phyloP scores from a whole-genome alignment of 495 filamentous ascomycete species.

The Viridothelium virens region DNA sequence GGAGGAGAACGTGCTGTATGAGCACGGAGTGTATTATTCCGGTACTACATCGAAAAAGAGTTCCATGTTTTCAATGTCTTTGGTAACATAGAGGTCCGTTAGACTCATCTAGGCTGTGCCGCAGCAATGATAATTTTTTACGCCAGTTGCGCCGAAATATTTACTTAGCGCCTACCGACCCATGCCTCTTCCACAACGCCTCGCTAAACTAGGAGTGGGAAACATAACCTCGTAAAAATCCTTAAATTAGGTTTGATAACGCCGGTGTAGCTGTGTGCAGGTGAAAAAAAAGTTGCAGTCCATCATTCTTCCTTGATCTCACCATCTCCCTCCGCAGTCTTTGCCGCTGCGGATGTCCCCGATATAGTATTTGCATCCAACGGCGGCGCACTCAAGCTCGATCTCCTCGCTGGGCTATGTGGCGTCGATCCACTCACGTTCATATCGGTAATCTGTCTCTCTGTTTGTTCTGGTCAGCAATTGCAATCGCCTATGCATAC shows the following conservation, averaged over 20 bases:
- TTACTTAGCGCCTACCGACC: neutral
- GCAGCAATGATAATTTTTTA: neutral
- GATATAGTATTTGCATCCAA: neutral
- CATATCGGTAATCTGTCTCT: slow-evolving; percentile 1
- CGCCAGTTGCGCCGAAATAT: neutral
- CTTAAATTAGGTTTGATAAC: neutral
- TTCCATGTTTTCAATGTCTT: too few relatives aligned
- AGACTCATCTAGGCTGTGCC: neutral
- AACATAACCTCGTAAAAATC: neutral
- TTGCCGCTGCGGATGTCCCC: neutral
- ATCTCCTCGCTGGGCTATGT: neutral
- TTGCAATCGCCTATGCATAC: neutral
- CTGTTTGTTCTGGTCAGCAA: neutral
- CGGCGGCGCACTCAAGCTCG: neutral
- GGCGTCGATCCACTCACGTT: neutral
- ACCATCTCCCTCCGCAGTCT: neutral
- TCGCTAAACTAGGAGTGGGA: neutral
- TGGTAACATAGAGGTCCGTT: neutral
- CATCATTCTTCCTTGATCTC: neutral
- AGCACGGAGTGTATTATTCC: too few relatives aligned
- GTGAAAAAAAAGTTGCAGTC: neutral
- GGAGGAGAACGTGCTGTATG: neutral
- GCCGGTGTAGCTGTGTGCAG: neutral
- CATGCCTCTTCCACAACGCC: neutral
- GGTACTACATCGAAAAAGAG: too few relatives aligned